phyloP scores from a whole-genome alignment of 176 grass and related monocot genomes.

The Carex myosuroides region DNA sequence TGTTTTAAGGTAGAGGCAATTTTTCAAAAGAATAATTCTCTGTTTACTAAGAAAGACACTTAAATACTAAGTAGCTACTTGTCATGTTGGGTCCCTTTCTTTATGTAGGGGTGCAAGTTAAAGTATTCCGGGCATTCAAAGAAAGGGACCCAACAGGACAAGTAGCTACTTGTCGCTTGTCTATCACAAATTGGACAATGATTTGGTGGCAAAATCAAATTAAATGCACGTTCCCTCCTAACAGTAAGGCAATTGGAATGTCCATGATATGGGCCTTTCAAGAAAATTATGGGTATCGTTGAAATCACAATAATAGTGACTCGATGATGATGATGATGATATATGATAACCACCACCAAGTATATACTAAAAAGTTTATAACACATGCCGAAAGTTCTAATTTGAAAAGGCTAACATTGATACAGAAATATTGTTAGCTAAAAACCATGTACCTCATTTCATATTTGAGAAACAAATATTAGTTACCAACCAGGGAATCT shows the following conservation, averaged over 20 bases:
- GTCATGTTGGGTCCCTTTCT: no score
- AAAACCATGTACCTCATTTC: not conserved
- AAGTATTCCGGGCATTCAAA: not conserved
- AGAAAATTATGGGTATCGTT: not conserved
- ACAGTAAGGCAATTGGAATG: conserved; percentile 25
- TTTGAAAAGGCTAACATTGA: not conserved
- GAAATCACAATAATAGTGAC: not conserved
- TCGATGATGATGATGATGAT: not conserved
- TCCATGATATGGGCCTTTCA: conserved; percentile 13
- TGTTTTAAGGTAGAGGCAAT: not conserved
- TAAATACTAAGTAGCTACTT: no score
- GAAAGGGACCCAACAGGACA: conserved; percentile 1
- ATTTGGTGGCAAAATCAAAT: conserved; percentile 17
- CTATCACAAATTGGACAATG: conserved; percentile 17
- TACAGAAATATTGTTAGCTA: not conserved
- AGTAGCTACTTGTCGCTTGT: conserved; percentile 22
- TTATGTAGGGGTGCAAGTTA: not conserved
- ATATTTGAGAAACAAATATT: not conserved
- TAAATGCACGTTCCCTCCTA: conserved; percentile 17
- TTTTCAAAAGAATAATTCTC: not conserved
- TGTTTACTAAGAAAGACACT: no score
- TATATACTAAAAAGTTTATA: not conserved
- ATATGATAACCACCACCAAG: not conserved
- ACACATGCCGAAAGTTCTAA: not conserved
- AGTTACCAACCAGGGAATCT: not conserved